Evolutionary conservation across 768 basidiomycete species (phyloP), one percentile per base, ranked within the genome.

Genomic region (Cystofilobasidium macerans): DNA sequence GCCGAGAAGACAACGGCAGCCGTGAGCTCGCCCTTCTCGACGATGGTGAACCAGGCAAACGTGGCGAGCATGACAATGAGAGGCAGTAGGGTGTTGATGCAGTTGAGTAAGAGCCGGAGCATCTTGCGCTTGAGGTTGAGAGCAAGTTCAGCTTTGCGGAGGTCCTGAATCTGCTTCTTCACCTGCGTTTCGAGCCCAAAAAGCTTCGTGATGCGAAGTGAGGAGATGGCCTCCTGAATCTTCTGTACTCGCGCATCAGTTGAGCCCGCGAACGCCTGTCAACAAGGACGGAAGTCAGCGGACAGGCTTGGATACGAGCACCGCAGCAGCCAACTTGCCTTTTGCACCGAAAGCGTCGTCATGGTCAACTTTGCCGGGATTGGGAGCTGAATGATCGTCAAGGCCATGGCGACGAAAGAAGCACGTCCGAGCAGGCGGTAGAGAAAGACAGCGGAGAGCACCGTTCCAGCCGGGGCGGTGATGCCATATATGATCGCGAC

Each of bases 171-270:
- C 58, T 79, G 79, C 14, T 79, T 73, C 30, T 80, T 77, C 71
- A 85, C 80, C 57, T 81, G 70, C 9, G 66, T 79, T 64, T 80
- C 79, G 79, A 74, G 77, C 26, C 76, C 86, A 70, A 88, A 86
- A 40, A 87, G 76, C 74, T 87, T 87, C 72, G 86, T 78, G 82
- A 86, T 86, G 22, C 85, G 80, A 18, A 85, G 73, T 78, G 64
- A 48, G 18, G 57, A 68, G 33, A 72, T 60, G 22, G 72, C 72
- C 76, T 86, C 45, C 24, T 20, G 22, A 45, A 86, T 81, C 8
- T 77, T 76, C 71, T 85, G 82, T 2, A 86, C 81, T 28, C 85
- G 76, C 9, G 80, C 80, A 71, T 87, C 86, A 1, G 79, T 81
- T n/a, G n/a, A n/a, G n/a, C n/a, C n/a, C n/a, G n/a, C n/a, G n/a